Conservation (phyloP, 2,329 filamentous ascomycete genomes). For the Hymenoscyphus scutula region DNA sequence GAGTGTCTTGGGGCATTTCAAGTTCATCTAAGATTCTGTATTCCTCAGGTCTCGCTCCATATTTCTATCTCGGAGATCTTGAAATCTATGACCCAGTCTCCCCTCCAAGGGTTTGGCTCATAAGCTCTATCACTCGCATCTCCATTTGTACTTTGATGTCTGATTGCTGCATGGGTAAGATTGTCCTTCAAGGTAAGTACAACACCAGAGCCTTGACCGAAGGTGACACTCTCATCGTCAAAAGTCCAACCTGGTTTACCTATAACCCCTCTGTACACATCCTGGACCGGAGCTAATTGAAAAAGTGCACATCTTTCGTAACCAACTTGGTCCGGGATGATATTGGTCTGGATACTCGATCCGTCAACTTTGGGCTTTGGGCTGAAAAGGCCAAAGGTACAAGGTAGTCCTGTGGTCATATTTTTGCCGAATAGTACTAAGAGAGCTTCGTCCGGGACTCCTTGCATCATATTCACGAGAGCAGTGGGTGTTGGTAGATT, state of each 20-base stretch:
- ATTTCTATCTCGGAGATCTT: background rate
- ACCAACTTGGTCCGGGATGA: background rate
- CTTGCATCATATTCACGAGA: background rate
- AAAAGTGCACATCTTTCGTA: slow-evolving; percentile 8
- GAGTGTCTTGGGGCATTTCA: too few species aligned
- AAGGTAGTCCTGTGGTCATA: background rate
- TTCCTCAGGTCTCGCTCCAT: background rate
- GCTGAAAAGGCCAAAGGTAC: background rate
- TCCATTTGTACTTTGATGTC: background rate
- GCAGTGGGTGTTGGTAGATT: background rate
- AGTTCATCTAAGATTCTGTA: too few species aligned
- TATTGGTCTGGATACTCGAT: background rate
- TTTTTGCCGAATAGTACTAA: background rate
- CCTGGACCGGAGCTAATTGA: background rate
- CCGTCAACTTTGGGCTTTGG: background rate
- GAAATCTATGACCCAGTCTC: background rate
- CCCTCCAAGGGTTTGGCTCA: background rate
- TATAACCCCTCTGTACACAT: slow-evolving; percentile 2
- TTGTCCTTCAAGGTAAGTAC: slow-evolving; percentile 1
- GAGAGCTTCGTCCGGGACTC: background rate
- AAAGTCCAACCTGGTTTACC: slow-evolving; percentile 2
- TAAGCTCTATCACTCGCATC: background rate
- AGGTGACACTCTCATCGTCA: slow-evolving; percentile 7
- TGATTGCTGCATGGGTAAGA: background rate
- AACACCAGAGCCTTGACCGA: background rate